A percentile compares a stretch with the other conserved stretches of the same genome.
Conservation (phyloP, 1,284 basidiomycete genomes). For the Pseudozyma thailandica region DNA sequence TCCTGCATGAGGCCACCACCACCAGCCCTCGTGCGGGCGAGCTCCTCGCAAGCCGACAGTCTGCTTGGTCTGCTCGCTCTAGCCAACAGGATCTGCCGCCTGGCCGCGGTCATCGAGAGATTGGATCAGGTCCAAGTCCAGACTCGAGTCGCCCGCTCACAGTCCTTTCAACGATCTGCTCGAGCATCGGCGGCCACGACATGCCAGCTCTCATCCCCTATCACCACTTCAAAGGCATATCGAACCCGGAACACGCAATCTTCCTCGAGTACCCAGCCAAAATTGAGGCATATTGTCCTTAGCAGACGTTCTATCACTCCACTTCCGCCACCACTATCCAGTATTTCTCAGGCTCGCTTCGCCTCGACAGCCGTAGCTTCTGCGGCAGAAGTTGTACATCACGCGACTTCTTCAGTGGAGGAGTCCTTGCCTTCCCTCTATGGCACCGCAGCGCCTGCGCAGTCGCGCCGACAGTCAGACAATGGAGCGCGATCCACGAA, state of each 20-base stretch:
- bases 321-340: neutral
- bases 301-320: too few relatives aligned
- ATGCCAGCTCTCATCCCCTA: too few relatives aligned
- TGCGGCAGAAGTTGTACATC: too few relatives aligned
- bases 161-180: neutral
- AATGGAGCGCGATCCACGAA: too few relatives aligned
- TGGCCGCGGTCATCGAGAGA: conserved; percentile 25
- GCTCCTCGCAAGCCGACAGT: conserved; percentile 12
- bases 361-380: conserved; percentile 20
- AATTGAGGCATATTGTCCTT: too few relatives aligned
- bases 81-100: conserved; percentile 22
- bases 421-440: too few relatives aligned
- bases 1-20: conserved; percentile 38
- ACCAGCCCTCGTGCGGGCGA: conserved; percentile 17
- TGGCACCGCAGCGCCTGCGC: too few relatives aligned
- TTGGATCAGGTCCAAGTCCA: conserved; percentile 9
- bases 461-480: too few relatives aligned
- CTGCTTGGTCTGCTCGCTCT: conserved; percentile 17
- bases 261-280: neutral
- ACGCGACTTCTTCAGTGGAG: too few relatives aligned
- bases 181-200: too few relatives aligned
- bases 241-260: too few relatives aligned
- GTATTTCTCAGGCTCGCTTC: neutral
- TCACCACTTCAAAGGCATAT: too few relatives aligned
- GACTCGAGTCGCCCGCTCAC: neutral